Percentiles rank a stretch among this genome's conserved stretches.
These are phyloP conservation scores for Botrytis pseudocinerea DNA, from an alignment of 2,329 filamentous ascomycete species.

Conservation along the genomic window DNA sequence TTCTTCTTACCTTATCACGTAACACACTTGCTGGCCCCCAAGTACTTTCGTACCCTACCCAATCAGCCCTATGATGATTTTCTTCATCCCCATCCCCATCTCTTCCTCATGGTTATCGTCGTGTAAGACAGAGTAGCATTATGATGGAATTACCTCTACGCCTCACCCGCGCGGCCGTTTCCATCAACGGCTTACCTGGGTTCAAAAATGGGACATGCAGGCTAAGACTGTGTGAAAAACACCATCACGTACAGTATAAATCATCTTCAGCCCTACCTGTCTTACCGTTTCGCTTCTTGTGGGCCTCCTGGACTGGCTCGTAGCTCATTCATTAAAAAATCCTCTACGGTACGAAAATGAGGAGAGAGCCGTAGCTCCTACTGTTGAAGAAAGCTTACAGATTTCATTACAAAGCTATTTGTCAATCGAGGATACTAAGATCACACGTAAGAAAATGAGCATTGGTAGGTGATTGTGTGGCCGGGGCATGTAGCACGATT, in stretches of 20 bases:
- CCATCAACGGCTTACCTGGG: neutral
- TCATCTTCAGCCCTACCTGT: neutral
- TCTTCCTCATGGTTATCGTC: neutral
- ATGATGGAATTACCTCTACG: neutral
- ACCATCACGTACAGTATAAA: neutral
- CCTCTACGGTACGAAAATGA: neutral
- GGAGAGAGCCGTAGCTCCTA: neutral
- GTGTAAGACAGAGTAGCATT: neutral
- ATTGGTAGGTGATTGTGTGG: neutral
- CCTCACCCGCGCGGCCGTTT: neutral
- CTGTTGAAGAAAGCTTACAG: neutral
- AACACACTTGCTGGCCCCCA: neutral
- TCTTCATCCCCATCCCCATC: neutral
- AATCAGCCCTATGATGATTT: neutral
- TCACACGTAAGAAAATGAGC: neutral
- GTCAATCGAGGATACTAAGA: neutral
- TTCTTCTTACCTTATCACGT: conserved; percentile 7
- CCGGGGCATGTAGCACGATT: neutral
- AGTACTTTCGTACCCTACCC: conserved; percentile 14
- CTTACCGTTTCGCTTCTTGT: neutral
- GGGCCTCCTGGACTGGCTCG: no score
- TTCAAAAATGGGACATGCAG: neutral
- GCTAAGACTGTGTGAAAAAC: neutral
- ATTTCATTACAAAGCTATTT: neutral
- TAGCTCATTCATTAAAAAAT: neutral